Conservation (phyloP, 176 grass and related monocot genomes). For the Cenchrus fungigraminus region DNA sequence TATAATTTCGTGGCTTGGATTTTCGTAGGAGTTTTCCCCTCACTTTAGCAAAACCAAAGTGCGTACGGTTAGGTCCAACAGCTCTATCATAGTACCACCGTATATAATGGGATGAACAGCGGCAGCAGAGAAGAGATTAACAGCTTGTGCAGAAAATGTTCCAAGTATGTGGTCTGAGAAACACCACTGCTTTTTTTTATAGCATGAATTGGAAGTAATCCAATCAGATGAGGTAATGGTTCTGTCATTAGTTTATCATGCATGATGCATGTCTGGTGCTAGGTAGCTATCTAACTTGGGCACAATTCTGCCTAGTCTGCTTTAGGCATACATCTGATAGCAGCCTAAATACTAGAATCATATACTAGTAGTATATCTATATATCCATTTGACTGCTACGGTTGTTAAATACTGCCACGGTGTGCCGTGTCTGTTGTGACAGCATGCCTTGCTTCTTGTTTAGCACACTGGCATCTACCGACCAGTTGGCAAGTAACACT, state of each 20-base stretch:
- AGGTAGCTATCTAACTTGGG: slow-evolving; percentile 30
- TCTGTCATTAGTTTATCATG: slow-evolving; percentile 16
- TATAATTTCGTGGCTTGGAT: not conserved
- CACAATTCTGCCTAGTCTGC: slow-evolving; percentile 27
- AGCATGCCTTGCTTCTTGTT: slow-evolving; percentile 30
- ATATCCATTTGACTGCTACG: slow-evolving; percentile 29
- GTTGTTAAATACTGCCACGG: slow-evolving; percentile 47
- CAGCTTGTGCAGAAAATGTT: slow-evolving; percentile 22
- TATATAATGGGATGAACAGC: slow-evolving; percentile 1
- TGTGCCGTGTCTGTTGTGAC: slow-evolving; percentile 45
- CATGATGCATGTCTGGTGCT: slow-evolving; percentile 40
- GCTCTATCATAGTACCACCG: not conserved
- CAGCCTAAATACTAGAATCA: not conserved
- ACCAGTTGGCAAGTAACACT: slow-evolving; percentile 46
- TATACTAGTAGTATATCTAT: slow-evolving; percentile 9
- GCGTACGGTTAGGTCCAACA: slow-evolving; percentile 45
- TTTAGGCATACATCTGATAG: slow-evolving; percentile 14
- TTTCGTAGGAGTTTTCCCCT: not conserved
- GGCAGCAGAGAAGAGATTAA: not conserved
- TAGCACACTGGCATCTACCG: slow-evolving; percentile 38
- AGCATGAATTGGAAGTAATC: not conserved
- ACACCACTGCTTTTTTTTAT: not conserved
- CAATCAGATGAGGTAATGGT: slow-evolving; percentile 37
- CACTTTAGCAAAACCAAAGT: not conserved
- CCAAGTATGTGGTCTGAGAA: slow-evolving; percentile 20